Conservation (phyloP, 805 yeast genomes). For the Ogataea haglerorum region DNA sequence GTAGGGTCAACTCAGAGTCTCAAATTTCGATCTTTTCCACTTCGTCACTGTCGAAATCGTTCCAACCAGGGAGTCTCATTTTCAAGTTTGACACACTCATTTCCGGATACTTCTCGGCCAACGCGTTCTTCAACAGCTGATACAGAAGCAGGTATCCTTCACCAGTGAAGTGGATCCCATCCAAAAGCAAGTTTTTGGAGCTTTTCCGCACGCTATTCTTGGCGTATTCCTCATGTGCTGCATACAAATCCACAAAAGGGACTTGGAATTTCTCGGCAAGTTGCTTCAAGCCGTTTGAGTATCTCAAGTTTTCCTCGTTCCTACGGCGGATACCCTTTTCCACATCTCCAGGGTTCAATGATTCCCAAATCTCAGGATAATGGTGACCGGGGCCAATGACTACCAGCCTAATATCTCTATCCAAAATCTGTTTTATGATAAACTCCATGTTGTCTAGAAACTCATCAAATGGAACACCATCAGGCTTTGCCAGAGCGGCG, state of each 20-base stretch:
- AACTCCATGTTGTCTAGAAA: slow-evolving; percentile 46
- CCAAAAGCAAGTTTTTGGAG: slow-evolving; percentile 29
- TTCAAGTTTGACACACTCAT: slow-evolving; percentile 18
- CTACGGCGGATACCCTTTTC: slow-evolving; percentile 39
- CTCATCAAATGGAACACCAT: slow-evolving; percentile 51
- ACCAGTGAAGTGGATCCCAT: slow-evolving; percentile 46
- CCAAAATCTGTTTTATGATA: slow-evolving; percentile 39
- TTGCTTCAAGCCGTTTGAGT: slow-evolving; percentile 46
- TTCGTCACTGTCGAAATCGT: slow-evolving; percentile 13
- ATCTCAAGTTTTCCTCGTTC: slow-evolving; percentile 41
- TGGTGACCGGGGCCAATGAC: slow-evolving; percentile 62
- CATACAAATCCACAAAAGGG: slow-evolving; percentile 57
- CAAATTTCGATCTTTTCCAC: slow-evolving; percentile 12
- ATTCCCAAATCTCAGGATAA: slow-evolving; percentile 42
- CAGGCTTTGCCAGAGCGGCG: slow-evolving; percentile 41
- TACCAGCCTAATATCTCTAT: slow-evolving; percentile 46
- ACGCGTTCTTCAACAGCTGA: slow-evolving; percentile 30
- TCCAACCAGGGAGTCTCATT: slow-evolving; percentile 24
- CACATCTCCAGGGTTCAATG: slow-evolving; percentile 29
- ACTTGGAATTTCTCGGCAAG: slow-evolving; percentile 45
- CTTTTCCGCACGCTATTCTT: slow-evolving; percentile 11
- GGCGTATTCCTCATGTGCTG: slow-evolving; percentile 34
- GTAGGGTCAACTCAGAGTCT: not conserved
- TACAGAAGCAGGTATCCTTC: slow-evolving; percentile 38
- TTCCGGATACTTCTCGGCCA: slow-evolving; percentile 35